phyloP scores from a whole-genome alignment of 208 protist genomes.

The Strigomonas culicis region DNA sequence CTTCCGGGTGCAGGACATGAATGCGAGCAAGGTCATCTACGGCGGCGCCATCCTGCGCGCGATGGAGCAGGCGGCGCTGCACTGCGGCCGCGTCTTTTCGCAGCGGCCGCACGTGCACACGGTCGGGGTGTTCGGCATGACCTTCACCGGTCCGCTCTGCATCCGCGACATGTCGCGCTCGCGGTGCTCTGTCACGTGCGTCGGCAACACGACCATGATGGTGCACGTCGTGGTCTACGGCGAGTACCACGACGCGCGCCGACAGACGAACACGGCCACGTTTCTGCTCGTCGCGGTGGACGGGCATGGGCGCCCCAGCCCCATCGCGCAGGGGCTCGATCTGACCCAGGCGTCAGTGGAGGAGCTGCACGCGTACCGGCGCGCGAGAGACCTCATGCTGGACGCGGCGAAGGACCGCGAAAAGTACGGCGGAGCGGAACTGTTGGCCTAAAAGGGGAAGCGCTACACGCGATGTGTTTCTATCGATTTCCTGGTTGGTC shows the following conservation, averaged over 20 bases:
- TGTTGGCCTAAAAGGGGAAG: background rate
- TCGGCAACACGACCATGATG: slow-evolving; percentile 28
- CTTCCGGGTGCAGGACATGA: slow-evolving; percentile 16
- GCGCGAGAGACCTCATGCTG: slow-evolving; percentile 17
- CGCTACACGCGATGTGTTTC: background rate
- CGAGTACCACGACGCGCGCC: slow-evolving; percentile 17
- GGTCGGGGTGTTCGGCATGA: slow-evolving; percentile 35
- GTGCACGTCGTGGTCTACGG: slow-evolving; percentile 25
- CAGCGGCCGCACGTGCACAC: slow-evolving; percentile 23
- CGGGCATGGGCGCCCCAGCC: slow-evolving; percentile 11
- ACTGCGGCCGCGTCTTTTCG: slow-evolving; percentile 34
- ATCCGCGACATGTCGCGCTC: slow-evolving; percentile 10
- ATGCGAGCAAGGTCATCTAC: slow-evolving; percentile 37
- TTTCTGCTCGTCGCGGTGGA: slow-evolving; percentile 43
- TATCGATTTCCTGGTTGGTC: background rate
- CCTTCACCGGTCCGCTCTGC: slow-evolving; percentile 26
- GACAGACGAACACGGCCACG: slow-evolving; percentile 32
- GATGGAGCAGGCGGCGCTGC: slow-evolving; percentile 33
- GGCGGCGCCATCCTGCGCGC: slow-evolving; percentile 33
- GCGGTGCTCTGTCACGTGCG: slow-evolving; percentile 31
- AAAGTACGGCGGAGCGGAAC: background rate
- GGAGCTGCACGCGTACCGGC: slow-evolving; percentile 22
- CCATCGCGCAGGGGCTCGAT: slow-evolving; percentile 35
- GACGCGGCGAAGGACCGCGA: background rate
- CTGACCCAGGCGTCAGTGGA: slow-evolving; percentile 23